Percentiles rank a stretch among this genome's conserved stretches.
These are phyloP conservation scores for Xylaria grammica DNA, from an alignment of 495 filamentous ascomycete species.

Conservation along the genomic window DNA sequence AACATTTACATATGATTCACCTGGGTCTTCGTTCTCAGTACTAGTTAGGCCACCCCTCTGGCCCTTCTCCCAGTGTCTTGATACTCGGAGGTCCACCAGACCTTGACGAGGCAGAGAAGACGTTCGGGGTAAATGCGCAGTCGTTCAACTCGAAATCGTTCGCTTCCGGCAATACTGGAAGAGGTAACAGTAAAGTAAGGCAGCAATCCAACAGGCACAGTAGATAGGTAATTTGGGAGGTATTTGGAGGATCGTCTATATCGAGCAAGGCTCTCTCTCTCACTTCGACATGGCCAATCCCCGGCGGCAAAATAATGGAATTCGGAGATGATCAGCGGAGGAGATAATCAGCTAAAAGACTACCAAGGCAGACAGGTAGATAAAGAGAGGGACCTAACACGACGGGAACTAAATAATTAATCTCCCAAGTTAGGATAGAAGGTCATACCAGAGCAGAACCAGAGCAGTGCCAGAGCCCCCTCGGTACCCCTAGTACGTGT, in stretches of 20 bases:
- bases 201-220: not conserved
- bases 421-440: not conserved
- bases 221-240: not conserved
- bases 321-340: not conserved
- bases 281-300: not conserved
- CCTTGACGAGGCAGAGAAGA: not conserved
- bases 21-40: not conserved
- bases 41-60: not conserved
- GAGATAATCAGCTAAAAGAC: not conserved
- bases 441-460: too few species aligned
- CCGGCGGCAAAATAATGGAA: not conserved
- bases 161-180: not conserved
- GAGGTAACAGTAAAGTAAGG: not conserved
- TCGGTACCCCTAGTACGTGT: not conserved
- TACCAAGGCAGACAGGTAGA: not conserved
- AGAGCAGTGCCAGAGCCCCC: too few species aligned
- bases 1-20: not conserved
- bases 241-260: not conserved
- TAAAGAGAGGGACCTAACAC: too few species aligned
- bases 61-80: not conserved
- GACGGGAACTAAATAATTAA: not conserved
- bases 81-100: not conserved
- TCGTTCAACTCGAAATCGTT: not conserved
- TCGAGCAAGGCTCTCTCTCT: constrained; percentile 1
- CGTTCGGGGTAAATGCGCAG: not conserved